Evolutionary conservation across 352 stramenopile species (phyloP), one percentile per base, ranked within the genome.

Genomic region (Phytophthora colocasiae): DNA sequence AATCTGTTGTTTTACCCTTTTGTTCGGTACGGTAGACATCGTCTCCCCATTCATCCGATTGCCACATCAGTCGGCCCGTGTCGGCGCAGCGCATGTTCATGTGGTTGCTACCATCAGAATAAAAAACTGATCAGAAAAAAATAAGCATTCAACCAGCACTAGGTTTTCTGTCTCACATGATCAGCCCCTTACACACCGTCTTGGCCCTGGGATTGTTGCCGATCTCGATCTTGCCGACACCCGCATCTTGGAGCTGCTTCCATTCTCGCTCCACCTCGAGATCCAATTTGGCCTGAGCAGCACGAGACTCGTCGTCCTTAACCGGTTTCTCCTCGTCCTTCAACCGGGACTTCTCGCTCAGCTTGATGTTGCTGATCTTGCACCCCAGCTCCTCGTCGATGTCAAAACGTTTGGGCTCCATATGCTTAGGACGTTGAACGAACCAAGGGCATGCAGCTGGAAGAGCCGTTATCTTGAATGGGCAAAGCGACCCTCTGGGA

Each of bases 31-130:
- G 73, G 55, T 87, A 93, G 22, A 95, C 73, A 40, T 93, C 82
- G 1, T 91, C 73, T 5, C 75, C 72, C 85, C 84, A 96, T 64
- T 93, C 85, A 26, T 95, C 80, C 10, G 83, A 89, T 65, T 95
- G 88, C 88, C 88, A 96, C 80, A 95, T 72, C 44, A 96, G 62
- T 69, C 80, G 83, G 43, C 88, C 88, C 4, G 86, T 89, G 39
- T 94, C 85, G 12, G 72, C 88, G 24, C 86, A 93, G 34, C 88
- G 77, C 88, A 96, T 96, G 64, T 94, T 96, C 88, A 96, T 96
- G 68, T 92, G 77, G 58, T 96, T 96, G 53, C 86, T 96, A 52
- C 24, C 34, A 38, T 3, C 19, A 48, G 39, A 49, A 66, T 2
- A 17, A 51, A n/a, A 1, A 43, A 67, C 2, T 31, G 27, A 31